A percentile compares a stretch with the other conserved stretches of the same genome.
Evolutionary conservation across 805 yeast species (phyloP).

Genomic region (Priceomyces carsonii): DNA sequence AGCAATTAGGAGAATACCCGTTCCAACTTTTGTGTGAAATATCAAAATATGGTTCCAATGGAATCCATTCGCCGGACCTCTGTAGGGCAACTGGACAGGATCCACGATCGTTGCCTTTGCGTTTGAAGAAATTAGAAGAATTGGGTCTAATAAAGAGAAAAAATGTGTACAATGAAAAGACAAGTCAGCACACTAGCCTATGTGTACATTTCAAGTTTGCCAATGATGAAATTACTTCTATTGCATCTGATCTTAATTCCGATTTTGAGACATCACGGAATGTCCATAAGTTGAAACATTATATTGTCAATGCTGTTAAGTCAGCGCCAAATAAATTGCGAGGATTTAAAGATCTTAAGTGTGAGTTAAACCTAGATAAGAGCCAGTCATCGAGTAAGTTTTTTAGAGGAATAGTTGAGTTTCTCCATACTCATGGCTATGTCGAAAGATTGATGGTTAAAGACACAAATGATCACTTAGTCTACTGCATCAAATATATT

Average conservation of each 20-base stretch:
- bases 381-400: constrained; percentile 41
- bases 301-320: constrained; percentile 51
- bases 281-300: constrained; percentile 26
- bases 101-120: constrained; percentile 64
- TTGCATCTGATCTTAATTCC: constrained; percentile 19
- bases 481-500: constrained; percentile 42
- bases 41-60: constrained; percentile 54
- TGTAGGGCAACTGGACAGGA: constrained; percentile 65
- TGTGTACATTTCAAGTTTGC: constrained; percentile 52
- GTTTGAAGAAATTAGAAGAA: constrained; percentile 56
- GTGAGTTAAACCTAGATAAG: constrained; percentile 54
- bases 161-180: constrained; percentile 28
- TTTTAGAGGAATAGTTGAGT: constrained; percentile 49
- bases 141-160: constrained; percentile 48
- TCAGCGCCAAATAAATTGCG: constrained; percentile 62
- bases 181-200: constrained; percentile 55
- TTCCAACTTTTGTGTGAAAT: constrained; percentile 61
- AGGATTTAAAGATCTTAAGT: constrained; percentile 59
- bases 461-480: constrained; percentile 28
- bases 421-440: constrained; percentile 45
- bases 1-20: constrained; percentile 51
- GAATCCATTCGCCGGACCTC: constrained; percentile 61
- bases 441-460: constrained; percentile 54
- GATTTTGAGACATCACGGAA: constrained; percentile 30
- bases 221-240: constrained; percentile 23